Evolutionary conservation across 108 stramenopile species (phyloP), one percentile per base, ranked within the genome.

Genomic region (Skeletonema costatum): DNA sequence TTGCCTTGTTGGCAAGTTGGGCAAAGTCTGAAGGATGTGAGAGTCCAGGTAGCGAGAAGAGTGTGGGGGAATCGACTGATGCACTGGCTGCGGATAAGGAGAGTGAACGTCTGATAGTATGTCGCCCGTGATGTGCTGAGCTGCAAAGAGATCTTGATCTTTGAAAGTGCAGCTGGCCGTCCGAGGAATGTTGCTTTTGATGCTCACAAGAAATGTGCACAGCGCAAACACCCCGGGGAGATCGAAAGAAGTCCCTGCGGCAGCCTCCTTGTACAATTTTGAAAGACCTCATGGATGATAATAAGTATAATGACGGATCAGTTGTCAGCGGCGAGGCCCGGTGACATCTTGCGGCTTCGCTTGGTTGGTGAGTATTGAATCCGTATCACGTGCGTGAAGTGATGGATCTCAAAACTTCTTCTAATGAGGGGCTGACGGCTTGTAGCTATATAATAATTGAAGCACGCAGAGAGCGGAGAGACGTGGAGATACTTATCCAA

Each of bases 41-140:
- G 7, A 96, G 83, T 8, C 69, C 71, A 30, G 87, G 84, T 21
- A 96, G 87, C 58, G 87, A 86, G 71, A 92, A 96, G 14, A 96
- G 80, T 16, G 92, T 92, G 0, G 85, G 77, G 10, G n/a, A 25
- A 56, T 21, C 53, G 9, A 56, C 10, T 10, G 53, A 25, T 21
- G 21, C 4, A 0, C 53, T 56, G 19, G n/a, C 53, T 56, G 53
- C 25, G 6, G 53, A 56, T 29, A 56, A 2, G 19, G 53, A 56
- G 7, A 56, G 53, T 10, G 25, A 56, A 3, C 25, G 53, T 9
- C 1, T 56, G 25, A 16, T 29, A 1, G 25, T 10, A 56, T 17
- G 21, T 21, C 7, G 53, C 8, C 10, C 25, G 8, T n/a, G 53
- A 25, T 56, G 25, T 2, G 25, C 53, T 51, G 50, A 51, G 50